These are phyloP conservation scores for Papiliotrema terrestris DNA, from an alignment of 1,284 basidiomycete genomes.

Conservation along the genomic window DNA sequence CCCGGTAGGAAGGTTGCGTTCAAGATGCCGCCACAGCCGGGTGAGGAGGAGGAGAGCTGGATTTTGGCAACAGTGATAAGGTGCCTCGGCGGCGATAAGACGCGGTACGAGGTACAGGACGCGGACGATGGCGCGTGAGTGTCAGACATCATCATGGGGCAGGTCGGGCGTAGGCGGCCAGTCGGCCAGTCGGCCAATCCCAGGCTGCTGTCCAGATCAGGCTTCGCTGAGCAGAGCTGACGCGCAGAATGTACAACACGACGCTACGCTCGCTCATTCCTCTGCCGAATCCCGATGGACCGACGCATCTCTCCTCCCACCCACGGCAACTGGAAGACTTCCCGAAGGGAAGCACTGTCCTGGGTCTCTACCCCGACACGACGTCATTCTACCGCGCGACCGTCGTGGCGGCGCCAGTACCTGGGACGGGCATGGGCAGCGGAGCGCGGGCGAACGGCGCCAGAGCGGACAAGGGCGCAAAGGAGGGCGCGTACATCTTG, in stretches of 20 bases:
- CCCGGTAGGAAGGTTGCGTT: conserved; percentile 49
- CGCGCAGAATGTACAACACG: conserved; percentile 39
- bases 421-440: conserved; percentile 31
- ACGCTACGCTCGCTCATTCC: conserved; percentile 51
- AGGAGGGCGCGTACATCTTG: conserved; percentile 37
- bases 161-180: too few relatives aligned
- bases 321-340: conserved; percentile 46
- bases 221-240: too few relatives aligned
- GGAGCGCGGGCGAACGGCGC: conserved; percentile 15
- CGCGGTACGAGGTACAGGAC: conserved; percentile 43
- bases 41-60: conserved; percentile 37
- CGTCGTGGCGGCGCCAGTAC: conserved; percentile 40
- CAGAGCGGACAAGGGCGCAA: conserved; percentile 23
- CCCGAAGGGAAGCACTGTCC: conserved; percentile 44
- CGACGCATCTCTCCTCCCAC: conserved; percentile 40
- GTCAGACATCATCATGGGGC: too few relatives aligned
- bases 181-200: too few relatives aligned
- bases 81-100: conserved; percentile 46
- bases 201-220: too few relatives aligned
- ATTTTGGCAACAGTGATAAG: conserved; percentile 50
- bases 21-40: conserved; percentile 27
- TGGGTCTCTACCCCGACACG: conserved; percentile 54
- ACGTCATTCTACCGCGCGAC: conserved; percentile 53
- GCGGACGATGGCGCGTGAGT: background rate
- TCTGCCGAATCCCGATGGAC: conserved; percentile 47